phyloP scores from a whole-genome alignment of 306 rosid genomes.

The Delonix regia region DNA sequence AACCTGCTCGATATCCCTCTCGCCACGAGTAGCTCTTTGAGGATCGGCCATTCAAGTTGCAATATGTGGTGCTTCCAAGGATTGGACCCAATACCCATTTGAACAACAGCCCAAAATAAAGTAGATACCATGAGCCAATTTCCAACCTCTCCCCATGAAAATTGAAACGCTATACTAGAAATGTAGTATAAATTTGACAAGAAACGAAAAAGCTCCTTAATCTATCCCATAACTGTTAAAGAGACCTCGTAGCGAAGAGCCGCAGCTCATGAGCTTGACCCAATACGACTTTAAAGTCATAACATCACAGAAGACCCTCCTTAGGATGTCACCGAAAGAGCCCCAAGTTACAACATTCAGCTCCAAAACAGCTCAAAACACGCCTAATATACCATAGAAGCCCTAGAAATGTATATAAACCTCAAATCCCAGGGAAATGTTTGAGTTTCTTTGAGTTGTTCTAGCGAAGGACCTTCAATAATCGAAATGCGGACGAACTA shows the following conservation, averaged over 20 bases:
- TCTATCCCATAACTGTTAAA: slow-evolving; percentile 37
- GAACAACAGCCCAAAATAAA: slow-evolving; percentile 53
- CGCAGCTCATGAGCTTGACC: slow-evolving; percentile 38
- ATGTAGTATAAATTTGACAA: slow-evolving; percentile 6
- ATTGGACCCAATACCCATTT: slow-evolving; percentile 68
- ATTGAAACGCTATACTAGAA: not conserved
- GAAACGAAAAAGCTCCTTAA: slow-evolving; percentile 3
- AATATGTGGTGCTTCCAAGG: slow-evolving; percentile 49
- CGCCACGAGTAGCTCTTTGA: slow-evolving; percentile 57
- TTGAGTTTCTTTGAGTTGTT: not conserved
- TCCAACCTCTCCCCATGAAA: slow-evolving; percentile 66
- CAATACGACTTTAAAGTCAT: slow-evolving; percentile 11
- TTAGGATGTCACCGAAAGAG: not conserved
- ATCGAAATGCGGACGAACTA: not conserved
- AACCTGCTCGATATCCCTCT: slow-evolving; percentile 90
- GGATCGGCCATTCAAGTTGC: slow-evolving; percentile 92
- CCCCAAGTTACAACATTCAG: slow-evolving; percentile 34
- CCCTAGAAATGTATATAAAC: slow-evolving; percentile 40
- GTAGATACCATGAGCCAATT: slow-evolving; percentile 43
- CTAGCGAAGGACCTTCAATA: not conserved
- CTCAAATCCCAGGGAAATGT: slow-evolving; percentile 24
- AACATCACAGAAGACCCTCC: slow-evolving; percentile 7
- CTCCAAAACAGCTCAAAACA: slow-evolving; percentile 45
- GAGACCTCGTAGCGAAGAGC: slow-evolving; percentile 10
- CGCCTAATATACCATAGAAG: slow-evolving; percentile 15